These are phyloP conservation scores for Linum usitatissimum DNA, from an alignment of 345 rosid species.

Conservation along the genomic window DNA sequence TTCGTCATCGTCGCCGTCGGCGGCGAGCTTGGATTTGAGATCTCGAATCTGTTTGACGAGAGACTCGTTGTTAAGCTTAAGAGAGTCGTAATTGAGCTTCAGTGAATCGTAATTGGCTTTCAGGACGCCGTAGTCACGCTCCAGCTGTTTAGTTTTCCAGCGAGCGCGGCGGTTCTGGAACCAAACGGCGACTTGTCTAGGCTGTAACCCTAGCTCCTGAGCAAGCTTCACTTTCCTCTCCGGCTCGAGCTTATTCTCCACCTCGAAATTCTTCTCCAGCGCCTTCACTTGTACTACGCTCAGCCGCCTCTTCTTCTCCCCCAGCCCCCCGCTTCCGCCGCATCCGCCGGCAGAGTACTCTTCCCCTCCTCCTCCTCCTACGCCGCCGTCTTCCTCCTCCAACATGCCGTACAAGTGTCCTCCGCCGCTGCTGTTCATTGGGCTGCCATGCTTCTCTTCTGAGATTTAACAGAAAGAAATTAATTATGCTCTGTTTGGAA, in stretches of 20 bases:
- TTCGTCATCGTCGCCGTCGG: not conserved
- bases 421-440: not conserved
- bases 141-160: conserved; percentile 2
- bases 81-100: not conserved
- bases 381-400: not conserved
- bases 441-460: not conserved
- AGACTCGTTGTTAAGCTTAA: not conserved
- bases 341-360: not conserved
- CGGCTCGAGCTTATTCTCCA: conserved; percentile 8
- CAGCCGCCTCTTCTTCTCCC: conserved; percentile 2
- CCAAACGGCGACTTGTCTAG: conserved; percentile 3
- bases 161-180: conserved; percentile 6
- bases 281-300: conserved; percentile 1
- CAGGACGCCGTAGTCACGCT: conserved; percentile 1
- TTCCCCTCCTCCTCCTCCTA: no score
- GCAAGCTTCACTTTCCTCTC: conserved; percentile 7
- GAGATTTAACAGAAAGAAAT: not conserved
- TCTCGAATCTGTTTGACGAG: not conserved
- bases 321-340: not conserved
- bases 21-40: not conserved
- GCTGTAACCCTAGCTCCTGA: conserved; percentile 4
- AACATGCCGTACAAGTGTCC: not conserved
- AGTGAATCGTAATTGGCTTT: conserved; percentile 1
- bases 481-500: no score
- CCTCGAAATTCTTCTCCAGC: conserved; percentile 6